Conservation (phyloP, 768 basidiomycete genomes). For the Russula sp. region DNA sequence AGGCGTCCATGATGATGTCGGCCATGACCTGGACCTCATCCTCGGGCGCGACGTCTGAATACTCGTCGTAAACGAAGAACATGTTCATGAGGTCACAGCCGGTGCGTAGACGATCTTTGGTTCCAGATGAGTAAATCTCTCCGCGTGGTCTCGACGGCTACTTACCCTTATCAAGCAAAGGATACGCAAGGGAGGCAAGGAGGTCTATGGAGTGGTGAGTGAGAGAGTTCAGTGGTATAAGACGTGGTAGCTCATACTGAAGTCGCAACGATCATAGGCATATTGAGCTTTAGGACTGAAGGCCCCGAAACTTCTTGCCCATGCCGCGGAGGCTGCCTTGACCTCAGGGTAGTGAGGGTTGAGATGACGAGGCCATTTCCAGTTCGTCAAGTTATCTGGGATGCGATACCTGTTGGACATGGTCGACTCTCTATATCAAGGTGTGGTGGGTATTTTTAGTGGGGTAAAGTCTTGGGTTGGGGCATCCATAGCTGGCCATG, state of each 20-base stretch:
- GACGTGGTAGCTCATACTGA: constrained; percentile 25
- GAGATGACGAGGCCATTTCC: constrained; percentile 33
- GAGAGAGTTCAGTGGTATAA: neutral
- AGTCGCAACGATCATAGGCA: constrained; percentile 33
- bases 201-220: constrained; percentile 25
- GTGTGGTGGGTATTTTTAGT: neutral
- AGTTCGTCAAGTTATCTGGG: constrained; percentile 27
- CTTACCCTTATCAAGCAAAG: constrained; percentile 28
- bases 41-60: constrained; percentile 30
- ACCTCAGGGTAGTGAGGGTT: constrained; percentile 32
- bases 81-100: constrained; percentile 35
- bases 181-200: constrained; percentile 34
- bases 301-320: constrained; percentile 32
- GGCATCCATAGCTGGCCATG: neutral
- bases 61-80: constrained; percentile 34
- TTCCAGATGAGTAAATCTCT: neutral
- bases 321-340: constrained; percentile 31
- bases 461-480: neutral
- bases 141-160: neutral
- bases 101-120: constrained; percentile 26
- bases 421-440: neutral
- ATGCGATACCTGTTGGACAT: constrained; percentile 26
- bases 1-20: constrained; percentile 33
- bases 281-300: constrained; percentile 31
- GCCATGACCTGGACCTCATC: constrained; percentile 27